Evolutionary conservation across 345 rosid species (phyloP), one percentile per base, ranked within the genome.

Genomic region (Geranium brycei): DNA sequence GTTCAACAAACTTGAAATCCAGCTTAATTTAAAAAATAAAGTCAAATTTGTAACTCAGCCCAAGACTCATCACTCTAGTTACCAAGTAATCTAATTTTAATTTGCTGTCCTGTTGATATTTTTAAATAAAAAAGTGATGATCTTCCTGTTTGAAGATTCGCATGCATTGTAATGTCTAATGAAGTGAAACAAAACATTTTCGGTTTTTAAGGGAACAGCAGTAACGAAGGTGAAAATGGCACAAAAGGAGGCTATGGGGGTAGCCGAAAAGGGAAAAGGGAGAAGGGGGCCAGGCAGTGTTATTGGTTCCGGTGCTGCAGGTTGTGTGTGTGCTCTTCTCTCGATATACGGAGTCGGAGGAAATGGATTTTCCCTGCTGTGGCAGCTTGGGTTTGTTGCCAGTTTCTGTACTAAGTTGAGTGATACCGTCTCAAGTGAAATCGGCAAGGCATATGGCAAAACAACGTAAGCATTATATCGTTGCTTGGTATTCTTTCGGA

Each of bases 221-320:
- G 99, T 79, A 17, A 93, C 99, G 17, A 93, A 93, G 72, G 96
- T 85, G 53, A 93, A 90, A 76, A 87, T 93, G 96, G 79, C 95
- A 5, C 87, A 93, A 59, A 93, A 93, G 87, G 99, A 90, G 78
- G 91, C 97, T 7, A 87, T 81, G 65, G 97, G 97, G 1, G 88
- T 93, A 35, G 99, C 99, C 0, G 97, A 93, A 83, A 93, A 88
- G 83, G 80, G 72, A 80, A 93, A 80, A 67, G 99, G 99, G 57
- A 81, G 99, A 72, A 78, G 99, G 62, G 99, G 97, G 72, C 97
- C 97, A 1, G 85, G 95, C n/a, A 93, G 97, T 68, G 99, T 93
- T 62, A 82, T 93, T 77, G 99, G 99, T 72, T 93, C 99, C 64
- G 90, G 99, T 78, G 87, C 96, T 68, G 99, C 96, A 61, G 97